Base-by-base conservation (phyloP, 2,329 filamentous ascomycete genomes). In the Lojkania enalia region DNA sequence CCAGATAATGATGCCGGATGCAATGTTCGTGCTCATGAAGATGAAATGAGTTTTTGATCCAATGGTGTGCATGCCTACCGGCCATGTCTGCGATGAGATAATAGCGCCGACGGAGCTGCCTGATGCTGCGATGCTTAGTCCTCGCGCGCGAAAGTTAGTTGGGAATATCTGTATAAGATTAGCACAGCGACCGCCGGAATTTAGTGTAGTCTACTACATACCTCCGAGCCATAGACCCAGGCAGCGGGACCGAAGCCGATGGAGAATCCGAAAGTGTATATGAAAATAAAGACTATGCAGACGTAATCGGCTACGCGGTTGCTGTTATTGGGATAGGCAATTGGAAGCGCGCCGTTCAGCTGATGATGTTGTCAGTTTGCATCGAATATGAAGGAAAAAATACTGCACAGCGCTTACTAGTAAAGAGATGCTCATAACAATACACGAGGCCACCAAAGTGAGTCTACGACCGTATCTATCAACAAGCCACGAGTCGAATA, bases 161-260 rank as follows among this genome's bases (percentile, higher is more conserved):
- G 79, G 79, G 55, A 83, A 82, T 50, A 83, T 82, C 73, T 76
- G 20, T 9, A 13, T 16, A 3, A 29, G n/a, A n/a, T n/a, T n/a
- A 21, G 6, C 30, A 13, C n/a, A 15, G 13, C 40, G 15, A 14
- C 18, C 11, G 23, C 20, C 2, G 6, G 21, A 3, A 4, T 35
- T 7, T 27, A 27, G n/a, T 27, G 9, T 27, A 15, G 15, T 19
- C 21, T 4, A 27, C n/a, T n/a, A 38, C 63, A 18, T 49, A 79
- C 77, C 67, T 83, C 80, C 0, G 78, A 74, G n/a, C 77, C 77
- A 48, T 83, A 83, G 0, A 83, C 77, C 80, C 80, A 83, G 0
- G 78, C 72, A 1, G 78, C 75, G 0, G 80, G 78, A 0, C 80
- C 80, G 32, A 82, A 80, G 0, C 80, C 78, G 49, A 83, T 69